phyloP scores from a whole-genome alignment of 805 yeast genomes.

The Blastobotrys terrestris region DNA sequence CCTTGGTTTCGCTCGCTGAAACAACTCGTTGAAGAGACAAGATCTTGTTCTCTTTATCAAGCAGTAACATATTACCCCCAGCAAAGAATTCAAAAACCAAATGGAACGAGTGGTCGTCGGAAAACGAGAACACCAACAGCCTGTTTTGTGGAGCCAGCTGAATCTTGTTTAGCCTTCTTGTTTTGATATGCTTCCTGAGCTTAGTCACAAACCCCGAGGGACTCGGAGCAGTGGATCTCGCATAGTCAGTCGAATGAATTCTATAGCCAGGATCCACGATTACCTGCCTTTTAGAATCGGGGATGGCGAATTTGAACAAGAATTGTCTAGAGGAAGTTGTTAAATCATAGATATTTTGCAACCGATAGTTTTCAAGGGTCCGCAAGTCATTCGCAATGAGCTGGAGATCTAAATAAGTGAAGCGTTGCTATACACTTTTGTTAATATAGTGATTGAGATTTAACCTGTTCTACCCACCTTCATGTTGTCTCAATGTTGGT shows the following conservation, averaged over 20 bases:
- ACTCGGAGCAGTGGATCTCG: slow-evolving; percentile 69
- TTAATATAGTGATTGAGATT: not conserved
- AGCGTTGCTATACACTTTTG: slow-evolving; percentile 71
- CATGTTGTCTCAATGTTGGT: not conserved
- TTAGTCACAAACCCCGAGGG: slow-evolving; percentile 86
- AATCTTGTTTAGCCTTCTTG: slow-evolving; percentile 66
- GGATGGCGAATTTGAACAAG: slow-evolving; percentile 70
- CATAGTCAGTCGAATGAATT: slow-evolving; percentile 70
- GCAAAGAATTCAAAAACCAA: slow-evolving; percentile 88
- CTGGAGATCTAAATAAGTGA: slow-evolving; percentile 76
- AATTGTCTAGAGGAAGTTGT: slow-evolving; percentile 66
- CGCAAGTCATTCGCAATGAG: slow-evolving; percentile 63
- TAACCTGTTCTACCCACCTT: slow-evolving; percentile 3
- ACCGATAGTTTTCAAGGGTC: slow-evolving; percentile 53
- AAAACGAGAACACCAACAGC: slow-evolving; percentile 74
- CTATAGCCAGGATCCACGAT: slow-evolving; percentile 85
- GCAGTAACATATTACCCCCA: slow-evolving; percentile 81
- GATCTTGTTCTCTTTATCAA: slow-evolving; percentile 64
- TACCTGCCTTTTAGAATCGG: slow-evolving; percentile 71
- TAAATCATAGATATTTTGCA: slow-evolving; percentile 81
- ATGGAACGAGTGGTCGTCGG: slow-evolving; percentile 66
- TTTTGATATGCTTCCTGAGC: slow-evolving; percentile 77
- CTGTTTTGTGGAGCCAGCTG: slow-evolving; percentile 76
- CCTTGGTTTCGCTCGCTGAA: slow-evolving; percentile 49
- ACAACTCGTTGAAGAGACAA: slow-evolving; percentile 74